Base-by-base conservation (phyloP, 176 grass and related monocot species). In the Carex scoparia region DNA sequence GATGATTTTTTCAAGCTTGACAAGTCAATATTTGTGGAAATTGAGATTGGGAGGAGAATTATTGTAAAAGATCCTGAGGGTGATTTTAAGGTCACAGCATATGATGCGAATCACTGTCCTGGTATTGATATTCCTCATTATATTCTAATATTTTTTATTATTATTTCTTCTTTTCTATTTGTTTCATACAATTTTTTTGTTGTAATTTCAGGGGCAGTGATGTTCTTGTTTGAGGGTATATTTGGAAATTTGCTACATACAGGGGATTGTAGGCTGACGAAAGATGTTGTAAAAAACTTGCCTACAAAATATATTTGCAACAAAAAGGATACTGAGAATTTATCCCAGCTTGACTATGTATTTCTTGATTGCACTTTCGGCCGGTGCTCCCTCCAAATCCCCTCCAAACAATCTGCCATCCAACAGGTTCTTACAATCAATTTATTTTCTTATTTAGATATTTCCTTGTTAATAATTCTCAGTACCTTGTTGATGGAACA, bases 341-440 rank as follows among this genome's bases (percentile, higher is more conserved):
- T 78, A 7, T 81, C 74, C 65, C 87, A 74, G 73, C 75, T 93
- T 64, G 86, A 97, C 64, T 90, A 80, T 80, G 48, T 92, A 8
- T 94, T 92, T 87, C 88, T 97, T 18, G 94, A 97, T 88, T 92
- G 90, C 90, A 94, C 90, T 13, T 97, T 97, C 12, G 85, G 86
- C 57, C 79, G 80, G 46, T 97, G 90, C 85, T 18, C 88, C 7
- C 88, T 97, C 10, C 82, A 80, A 10, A 73, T 97, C 81, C 94
- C 92, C 27, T 65, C 80, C 68, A 94, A 90, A 67, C 66, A 94
- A 58, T 79, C 69, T 66, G 81, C 94, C 35, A 89, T 94, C 33
- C 91, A 91, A 4, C 90, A 97, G 91, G 91, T 92, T 5, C 14
- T 73, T 37, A 13, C 14, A 30, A 58, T 27, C 12, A 8, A 77